These are phyloP conservation scores for Cladophialophora bantiana DNA, from an alignment of 2,329 filamentous ascomycete genomes.

Conservation along the genomic window DNA sequence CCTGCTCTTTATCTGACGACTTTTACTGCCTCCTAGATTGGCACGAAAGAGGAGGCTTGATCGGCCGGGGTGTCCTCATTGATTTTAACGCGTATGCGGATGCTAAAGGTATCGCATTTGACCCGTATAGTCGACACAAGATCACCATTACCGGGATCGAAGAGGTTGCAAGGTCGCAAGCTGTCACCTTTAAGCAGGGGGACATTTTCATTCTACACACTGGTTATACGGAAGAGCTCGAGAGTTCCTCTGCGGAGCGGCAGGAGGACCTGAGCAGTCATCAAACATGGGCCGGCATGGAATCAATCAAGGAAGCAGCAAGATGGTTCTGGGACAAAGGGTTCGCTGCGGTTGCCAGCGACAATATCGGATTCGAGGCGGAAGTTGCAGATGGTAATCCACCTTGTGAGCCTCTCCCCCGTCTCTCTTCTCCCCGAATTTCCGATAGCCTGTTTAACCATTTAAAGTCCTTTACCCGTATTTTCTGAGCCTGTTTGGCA, in stretches of 20 bases:
- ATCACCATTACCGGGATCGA: slow-evolving; percentile 66
- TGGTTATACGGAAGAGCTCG: slow-evolving; percentile 66
- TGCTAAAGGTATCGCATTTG: slow-evolving; percentile 45
- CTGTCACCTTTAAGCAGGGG: slow-evolving; percentile 63
- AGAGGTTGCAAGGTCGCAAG: slow-evolving; percentile 62
- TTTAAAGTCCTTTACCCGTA: slow-evolving; percentile 49
- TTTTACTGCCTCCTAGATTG: slow-evolving; percentile 38
- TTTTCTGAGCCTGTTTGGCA: slow-evolving; percentile 56
- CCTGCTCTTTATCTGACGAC: too few species aligned
- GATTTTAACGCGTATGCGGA: slow-evolving; percentile 54
- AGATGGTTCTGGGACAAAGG: slow-evolving; percentile 65
- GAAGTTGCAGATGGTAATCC: not conserved
- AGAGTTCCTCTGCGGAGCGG: slow-evolving; percentile 51
- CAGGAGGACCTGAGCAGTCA: slow-evolving; percentile 40
- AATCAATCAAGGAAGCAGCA: slow-evolving; percentile 56
- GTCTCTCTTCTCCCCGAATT: too few species aligned
- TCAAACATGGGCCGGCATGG: slow-evolving; percentile 56
- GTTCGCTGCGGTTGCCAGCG: slow-evolving; percentile 65
- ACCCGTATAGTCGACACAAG: slow-evolving; percentile 48
- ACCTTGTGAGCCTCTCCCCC: not conserved
- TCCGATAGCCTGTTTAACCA: too few species aligned
- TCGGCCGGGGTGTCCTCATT: slow-evolving; percentile 55
- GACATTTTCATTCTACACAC: slow-evolving; percentile 74
- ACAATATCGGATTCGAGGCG: slow-evolving; percentile 60
- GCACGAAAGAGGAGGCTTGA: slow-evolving; percentile 49